Conservation (phyloP, 1,284 basidiomycete genomes). For the Sporisorium iseilematis-ciliati region DNA sequence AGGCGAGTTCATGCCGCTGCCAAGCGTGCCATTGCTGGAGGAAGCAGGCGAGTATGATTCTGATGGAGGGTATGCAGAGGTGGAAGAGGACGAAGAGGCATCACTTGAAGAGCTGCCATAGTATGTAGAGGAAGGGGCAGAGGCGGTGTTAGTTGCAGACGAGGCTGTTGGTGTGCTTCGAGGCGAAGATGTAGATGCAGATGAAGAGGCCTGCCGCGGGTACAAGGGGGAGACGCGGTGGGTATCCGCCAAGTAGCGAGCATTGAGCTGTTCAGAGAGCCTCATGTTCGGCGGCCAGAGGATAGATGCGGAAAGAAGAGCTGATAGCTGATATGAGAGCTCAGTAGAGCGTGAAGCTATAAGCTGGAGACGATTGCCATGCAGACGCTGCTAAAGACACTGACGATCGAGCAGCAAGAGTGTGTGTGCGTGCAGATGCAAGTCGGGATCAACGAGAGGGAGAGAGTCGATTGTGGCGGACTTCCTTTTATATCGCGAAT, state of each 20-base stretch:
- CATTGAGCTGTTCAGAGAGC: conserved; percentile 10
- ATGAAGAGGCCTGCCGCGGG: conserved; percentile 28
- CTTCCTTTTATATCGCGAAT: too few relatives aligned
- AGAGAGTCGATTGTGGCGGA: neutral
- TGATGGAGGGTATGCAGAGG: conserved; percentile 13
- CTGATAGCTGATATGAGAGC: neutral
- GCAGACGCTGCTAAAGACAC: conserved; percentile 10
- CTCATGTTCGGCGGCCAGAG: conserved; percentile 9
- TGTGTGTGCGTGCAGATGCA: neutral
- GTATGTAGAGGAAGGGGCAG: neutral
- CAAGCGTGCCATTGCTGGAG: conserved; percentile 1
- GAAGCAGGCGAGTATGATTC: conserved; percentile 10
- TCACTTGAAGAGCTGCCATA: neutral
- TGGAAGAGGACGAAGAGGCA: conserved; percentile 1
- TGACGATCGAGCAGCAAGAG: neutral
- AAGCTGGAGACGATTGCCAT: conserved; percentile 9
- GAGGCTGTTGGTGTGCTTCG: conserved; percentile 5
- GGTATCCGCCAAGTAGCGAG: conserved; percentile 10
- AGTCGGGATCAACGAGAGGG: neutral
- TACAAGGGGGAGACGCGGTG: neutral
- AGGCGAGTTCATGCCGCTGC: conserved; percentile 26
- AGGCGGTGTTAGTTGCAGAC: conserved; percentile 6
- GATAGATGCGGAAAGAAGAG: neutral
- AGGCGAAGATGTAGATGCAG: conserved; percentile 9
- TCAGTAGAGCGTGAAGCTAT: conserved; percentile 7